Percentiles rank a stretch among this genome's conserved stretches.
These are phyloP conservation scores for Luffa acutangula DNA, from an alignment of 306 rosid species.

Conservation along the genomic window DNA sequence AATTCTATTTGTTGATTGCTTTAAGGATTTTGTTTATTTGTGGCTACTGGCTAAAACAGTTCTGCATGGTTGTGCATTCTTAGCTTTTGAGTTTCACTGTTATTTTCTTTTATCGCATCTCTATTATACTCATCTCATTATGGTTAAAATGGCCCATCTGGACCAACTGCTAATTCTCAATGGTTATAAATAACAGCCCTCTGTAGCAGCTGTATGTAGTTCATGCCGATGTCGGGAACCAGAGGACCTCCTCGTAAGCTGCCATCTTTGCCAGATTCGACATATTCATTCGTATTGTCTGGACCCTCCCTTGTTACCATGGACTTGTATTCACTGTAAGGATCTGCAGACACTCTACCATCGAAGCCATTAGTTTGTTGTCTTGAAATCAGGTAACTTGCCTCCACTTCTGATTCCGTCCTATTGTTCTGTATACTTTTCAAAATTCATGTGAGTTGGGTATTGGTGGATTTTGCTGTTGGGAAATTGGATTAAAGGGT, in stretches of 20 bases:
- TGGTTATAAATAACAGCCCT: slow-evolving; percentile 23
- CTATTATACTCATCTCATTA: neutral
- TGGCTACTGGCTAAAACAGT: neutral
- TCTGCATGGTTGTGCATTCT: neutral
- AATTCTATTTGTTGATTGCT: neutral
- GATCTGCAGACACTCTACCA: slow-evolving; percentile 44
- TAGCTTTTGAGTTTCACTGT: neutral
- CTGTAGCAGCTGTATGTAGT: slow-evolving; percentile 35
- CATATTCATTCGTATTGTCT: slow-evolving; percentile 57
- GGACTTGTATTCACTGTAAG: slow-evolving; percentile 76
- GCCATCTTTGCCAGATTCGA: slow-evolving; percentile 34
- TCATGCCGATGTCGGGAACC: slow-evolving; percentile 56
- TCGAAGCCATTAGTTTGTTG: slow-evolving; percentile 12
- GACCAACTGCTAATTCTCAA: neutral
- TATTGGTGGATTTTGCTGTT: neutral
- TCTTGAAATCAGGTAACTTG: neutral
- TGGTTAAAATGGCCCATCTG: neutral
- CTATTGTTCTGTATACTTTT: neutral
- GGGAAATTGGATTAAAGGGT: neutral
- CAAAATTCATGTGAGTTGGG: neutral
- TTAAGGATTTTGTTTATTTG: neutral
- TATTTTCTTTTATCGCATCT: neutral
- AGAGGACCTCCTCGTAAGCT: slow-evolving; percentile 56
- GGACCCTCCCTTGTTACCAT: slow-evolving; percentile 66
- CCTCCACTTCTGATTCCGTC: neutral